Base-by-base conservation (phyloP, 192 early-diverging fungal genomes). In the Mortierella antarctica region DNA sequence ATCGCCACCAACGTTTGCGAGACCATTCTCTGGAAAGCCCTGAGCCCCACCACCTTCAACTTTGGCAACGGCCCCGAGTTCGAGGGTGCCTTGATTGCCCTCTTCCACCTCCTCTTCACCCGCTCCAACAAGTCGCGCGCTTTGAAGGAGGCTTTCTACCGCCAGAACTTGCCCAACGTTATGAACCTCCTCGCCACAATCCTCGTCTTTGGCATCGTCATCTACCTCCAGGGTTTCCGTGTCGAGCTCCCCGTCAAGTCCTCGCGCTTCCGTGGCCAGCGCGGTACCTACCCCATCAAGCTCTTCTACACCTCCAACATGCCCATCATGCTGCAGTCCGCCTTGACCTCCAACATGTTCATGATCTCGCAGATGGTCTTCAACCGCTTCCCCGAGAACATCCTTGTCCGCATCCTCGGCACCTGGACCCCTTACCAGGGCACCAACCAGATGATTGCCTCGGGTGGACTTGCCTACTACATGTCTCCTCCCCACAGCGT, bases 1-100 rank as follows among this genome's bases (percentile, higher is more conserved):
- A 99, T 99, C 86, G 97, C 98, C 55, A 99, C 98, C 74, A 99
- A 99, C 83, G 97, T 99, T 82, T 99, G 98, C 86, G 98, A 99
- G 86, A 97, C 92, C 72, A 99, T 99, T 75, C 89, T 99, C 83
- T 99, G 98, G 98, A 96, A 98, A 87, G 97, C 98, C 12, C 91
- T 99, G 73, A 94, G 92, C 71, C 98, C 98, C 53, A 97, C 95
- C 71, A 99, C 97, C 39, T 92, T 96, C 87, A 99, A 99, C 88
- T 96, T 95, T 65, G 98, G 97, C 71, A 92, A 93, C 75, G 98
- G 98, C 70, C 95, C 96, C 70, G 97, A 99, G 86, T 99, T 99
- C 65, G 97, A 99, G 89, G 98, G 98, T 83, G 97, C 98, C 49
- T 87, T 99, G 67, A 92, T 99, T 68, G 91, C 95, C 58, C 89